Evolutionary conservation across 768 basidiomycete genomes (phyloP).

Genomic region (Kwoniella europaea): DNA sequence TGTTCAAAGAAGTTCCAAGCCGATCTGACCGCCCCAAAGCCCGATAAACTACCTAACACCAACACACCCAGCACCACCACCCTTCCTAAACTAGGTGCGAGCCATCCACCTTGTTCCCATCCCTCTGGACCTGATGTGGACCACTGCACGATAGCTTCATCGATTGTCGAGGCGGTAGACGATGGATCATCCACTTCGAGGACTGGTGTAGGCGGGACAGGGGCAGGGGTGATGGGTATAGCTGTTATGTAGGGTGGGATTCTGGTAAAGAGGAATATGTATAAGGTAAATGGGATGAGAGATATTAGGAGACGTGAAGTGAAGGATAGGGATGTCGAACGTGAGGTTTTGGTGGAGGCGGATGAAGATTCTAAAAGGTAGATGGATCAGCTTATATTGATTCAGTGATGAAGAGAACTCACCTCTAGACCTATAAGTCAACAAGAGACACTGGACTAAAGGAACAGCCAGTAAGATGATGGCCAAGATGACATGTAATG

Average conservation of each 20-base stretch:
- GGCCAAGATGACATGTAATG: constrained; percentile 51
- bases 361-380: constrained; percentile 27
- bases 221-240: constrained; percentile 17
- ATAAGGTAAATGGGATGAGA: constrained; percentile 54
- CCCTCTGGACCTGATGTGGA: constrained; percentile 39
- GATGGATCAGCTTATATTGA: constrained; percentile 6
- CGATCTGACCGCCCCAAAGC: constrained; percentile 55
- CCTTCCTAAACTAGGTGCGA: constrained; percentile 53
- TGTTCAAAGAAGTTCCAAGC: constrained; percentile 54
- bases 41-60: constrained; percentile 48
- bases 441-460: constrained; percentile 52
- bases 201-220: constrained; percentile 14
- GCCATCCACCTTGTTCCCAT: constrained; percentile 52
- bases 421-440: constrained; percentile 55
- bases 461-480: constrained; percentile 54
- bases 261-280: constrained; percentile 55
- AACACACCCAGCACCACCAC: constrained; percentile 54
- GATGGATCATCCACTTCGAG: constrained; percentile 14
- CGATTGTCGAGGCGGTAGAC: constrained; percentile 27
- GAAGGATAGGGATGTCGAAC: constrained; percentile 37
- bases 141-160: constrained; percentile 37
- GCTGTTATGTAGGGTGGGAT: constrained; percentile 57
- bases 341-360: constrained; percentile 25
- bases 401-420: no score
- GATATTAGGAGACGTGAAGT: constrained; percentile 48